Evolutionary conservation across 805 yeast species (phyloP).

Genomic region (Teunomyces barrocoloradensis): DNA sequence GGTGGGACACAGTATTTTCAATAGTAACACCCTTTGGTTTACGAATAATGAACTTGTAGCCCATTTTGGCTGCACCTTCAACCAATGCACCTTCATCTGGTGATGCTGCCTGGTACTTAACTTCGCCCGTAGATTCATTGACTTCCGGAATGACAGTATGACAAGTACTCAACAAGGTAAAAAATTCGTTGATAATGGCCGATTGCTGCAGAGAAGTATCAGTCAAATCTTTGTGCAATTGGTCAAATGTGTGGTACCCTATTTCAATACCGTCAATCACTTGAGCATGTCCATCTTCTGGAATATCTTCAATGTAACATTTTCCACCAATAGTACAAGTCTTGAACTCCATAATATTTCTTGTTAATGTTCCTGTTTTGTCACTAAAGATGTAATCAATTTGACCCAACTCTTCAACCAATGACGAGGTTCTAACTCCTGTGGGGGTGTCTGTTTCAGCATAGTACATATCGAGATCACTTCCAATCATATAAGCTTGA

Average conservation of each 20-base stretch:
- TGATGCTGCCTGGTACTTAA: slow-evolving; percentile 97
- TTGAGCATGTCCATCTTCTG: slow-evolving; percentile 81
- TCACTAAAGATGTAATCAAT: slow-evolving; percentile 95
- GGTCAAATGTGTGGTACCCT: slow-evolving; percentile 73
- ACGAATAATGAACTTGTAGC: slow-evolving; percentile 81
- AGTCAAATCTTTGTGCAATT: slow-evolving; percentile 47
- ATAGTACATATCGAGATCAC: slow-evolving; percentile 91
- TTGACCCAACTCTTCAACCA: slow-evolving; percentile 97
- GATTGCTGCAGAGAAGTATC: slow-evolving; percentile 45
- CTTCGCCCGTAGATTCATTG: slow-evolving; percentile 51
- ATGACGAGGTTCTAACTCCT: slow-evolving; percentile 88
- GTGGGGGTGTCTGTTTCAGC: slow-evolving; percentile 90
- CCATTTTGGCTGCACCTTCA: slow-evolving; percentile 89
- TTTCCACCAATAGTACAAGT: slow-evolving; percentile 91
- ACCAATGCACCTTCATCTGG: slow-evolving; percentile 99
- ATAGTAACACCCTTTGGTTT: slow-evolving; percentile 80
- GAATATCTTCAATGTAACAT: slow-evolving; percentile 82
- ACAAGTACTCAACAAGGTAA: slow-evolving; percentile 83
- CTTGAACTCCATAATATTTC: slow-evolving; percentile 96
- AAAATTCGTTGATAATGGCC: slow-evolving; percentile 65
- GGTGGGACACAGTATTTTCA: slow-evolving; percentile 47
- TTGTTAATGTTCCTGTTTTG: slow-evolving; percentile 93
- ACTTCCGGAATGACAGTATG: slow-evolving; percentile 97
- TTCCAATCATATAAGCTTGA: slow-evolving; percentile 90
- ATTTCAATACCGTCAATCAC: slow-evolving; percentile 73